phyloP scores from a whole-genome alignment of 202 grass and related monocot genomes.

The Setaria viridis region DNA sequence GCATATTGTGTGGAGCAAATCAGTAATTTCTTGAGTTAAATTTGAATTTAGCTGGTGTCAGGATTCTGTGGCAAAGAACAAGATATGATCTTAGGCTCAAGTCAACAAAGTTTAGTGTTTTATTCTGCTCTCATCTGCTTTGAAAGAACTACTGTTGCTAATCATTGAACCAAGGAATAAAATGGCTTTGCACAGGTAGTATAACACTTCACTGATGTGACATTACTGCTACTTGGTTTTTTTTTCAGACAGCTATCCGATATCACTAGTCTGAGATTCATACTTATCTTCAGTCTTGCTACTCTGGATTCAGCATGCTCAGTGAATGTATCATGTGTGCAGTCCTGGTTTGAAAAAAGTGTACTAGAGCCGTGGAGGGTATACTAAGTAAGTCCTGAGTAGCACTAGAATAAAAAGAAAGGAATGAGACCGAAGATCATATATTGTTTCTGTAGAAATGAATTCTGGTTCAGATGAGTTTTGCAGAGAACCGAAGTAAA shows the following conservation, averaged over 20 bases:
- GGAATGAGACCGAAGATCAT: not conserved
- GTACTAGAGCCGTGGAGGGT: not conserved
- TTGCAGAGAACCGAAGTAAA: not conserved
- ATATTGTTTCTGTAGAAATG: not conserved
- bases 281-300: not conserved
- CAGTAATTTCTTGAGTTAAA: not conserved
- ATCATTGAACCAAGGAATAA: not conserved
- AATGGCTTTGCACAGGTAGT: not conserved
- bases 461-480: slow-evolving; percentile 1
- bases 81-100: slow-evolving; percentile 11
- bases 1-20: not conserved
- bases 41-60: not conserved
- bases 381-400: not conserved
- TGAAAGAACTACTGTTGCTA: not conserved
- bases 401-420: not conserved
- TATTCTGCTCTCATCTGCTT: not conserved
- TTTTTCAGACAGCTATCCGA: slow-evolving; percentile 13
- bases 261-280: slow-evolving; percentile 1
- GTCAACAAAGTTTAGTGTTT: not conserved
- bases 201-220: not conserved
- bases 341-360: not conserved
- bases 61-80: not conserved
- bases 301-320: slow-evolving; percentile 19
- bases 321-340: not conserved
- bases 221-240: not conserved